phyloP scores from a whole-genome alignment of 2,329 filamentous ascomycete species.

The Fusarium sp. region DNA sequence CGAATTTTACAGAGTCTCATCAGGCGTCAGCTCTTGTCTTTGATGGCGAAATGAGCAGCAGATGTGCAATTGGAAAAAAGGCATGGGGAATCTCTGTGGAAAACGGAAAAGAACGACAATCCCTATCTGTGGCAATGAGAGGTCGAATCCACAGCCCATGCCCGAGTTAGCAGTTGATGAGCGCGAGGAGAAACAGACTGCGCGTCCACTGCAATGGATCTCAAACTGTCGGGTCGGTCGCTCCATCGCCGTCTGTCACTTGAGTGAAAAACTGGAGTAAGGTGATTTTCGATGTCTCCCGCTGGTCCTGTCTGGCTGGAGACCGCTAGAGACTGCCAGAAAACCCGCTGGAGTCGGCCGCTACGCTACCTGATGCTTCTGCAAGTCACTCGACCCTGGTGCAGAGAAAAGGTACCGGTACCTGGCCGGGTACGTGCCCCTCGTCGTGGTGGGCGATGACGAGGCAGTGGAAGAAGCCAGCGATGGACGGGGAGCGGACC shows the following conservation, averaged over 20 bases:
- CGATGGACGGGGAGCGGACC: conserved; percentile 14
- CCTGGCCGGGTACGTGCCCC: conserved; percentile 38
- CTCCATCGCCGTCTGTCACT: not conserved
- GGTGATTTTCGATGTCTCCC: conserved; percentile 5
- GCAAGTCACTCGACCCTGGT: conserved; percentile 36
- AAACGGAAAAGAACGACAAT: conserved; percentile 35
- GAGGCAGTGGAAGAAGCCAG: conserved; percentile 48
- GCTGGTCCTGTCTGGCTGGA: conserved; percentile 7
- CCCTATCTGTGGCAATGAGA: conserved; percentile 26
- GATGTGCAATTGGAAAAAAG: conserved; percentile 10
- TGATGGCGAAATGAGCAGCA: not conserved
- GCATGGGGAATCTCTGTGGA: conserved; percentile 23
- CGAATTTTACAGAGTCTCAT: conserved; percentile 19
- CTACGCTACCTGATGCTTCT: conserved; percentile 9
- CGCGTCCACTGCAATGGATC: conserved; percentile 3
- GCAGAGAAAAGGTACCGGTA: conserved; percentile 42
- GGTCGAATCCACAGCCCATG: not conserved
- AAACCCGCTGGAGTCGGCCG: conserved; percentile 12
- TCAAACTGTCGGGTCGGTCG: not conserved
- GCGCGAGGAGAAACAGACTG: conserved; percentile 24
- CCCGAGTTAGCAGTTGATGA: conserved; percentile 23
- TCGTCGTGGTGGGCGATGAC: conserved; percentile 50
- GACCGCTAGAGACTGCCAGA: conserved; percentile 14
- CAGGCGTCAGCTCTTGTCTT: conserved; percentile 21
- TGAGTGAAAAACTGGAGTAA: conserved; percentile 14